phyloP scores from a whole-genome alignment of 2,329 filamentous ascomycete genomes.

The Diaporthe longicolla region DNA sequence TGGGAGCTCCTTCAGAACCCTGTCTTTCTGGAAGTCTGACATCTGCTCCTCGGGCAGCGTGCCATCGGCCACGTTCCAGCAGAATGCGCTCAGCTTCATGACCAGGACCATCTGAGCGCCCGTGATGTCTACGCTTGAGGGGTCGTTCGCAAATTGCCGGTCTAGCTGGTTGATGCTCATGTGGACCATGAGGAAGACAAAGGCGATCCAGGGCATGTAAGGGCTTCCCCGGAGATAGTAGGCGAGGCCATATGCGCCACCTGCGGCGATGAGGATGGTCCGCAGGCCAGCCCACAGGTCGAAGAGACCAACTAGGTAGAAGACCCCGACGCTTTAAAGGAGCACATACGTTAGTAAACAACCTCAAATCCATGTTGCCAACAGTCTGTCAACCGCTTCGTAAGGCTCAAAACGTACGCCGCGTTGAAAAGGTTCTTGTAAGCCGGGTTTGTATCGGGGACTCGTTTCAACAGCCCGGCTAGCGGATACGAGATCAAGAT shows the following conservation, averaged over 20 bases:
- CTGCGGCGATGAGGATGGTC: slow-evolving; percentile 84
- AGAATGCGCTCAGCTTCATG: slow-evolving; percentile 97
- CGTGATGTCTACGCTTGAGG: slow-evolving; percentile 85
- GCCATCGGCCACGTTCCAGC: slow-evolving; percentile 98
- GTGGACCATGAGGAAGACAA: slow-evolving; percentile 94
- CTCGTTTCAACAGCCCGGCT: slow-evolving; percentile 87
- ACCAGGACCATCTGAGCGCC: slow-evolving; percentile 98
- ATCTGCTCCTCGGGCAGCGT: slow-evolving; percentile 82
- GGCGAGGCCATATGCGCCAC: slow-evolving; percentile 86
- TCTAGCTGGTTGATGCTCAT: slow-evolving; percentile 92
- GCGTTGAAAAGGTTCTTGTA: slow-evolving; percentile 93
- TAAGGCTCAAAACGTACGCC: slow-evolving; percentile 61
- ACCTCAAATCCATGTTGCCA: neutral
- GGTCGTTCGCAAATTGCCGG: slow-evolving; percentile 79
- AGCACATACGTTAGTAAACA: neutral
- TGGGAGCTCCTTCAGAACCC: slow-evolving; percentile 82
- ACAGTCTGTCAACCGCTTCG: neutral
- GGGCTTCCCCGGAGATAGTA: slow-evolving; percentile 83
- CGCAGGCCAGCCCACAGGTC: slow-evolving; percentile 89
- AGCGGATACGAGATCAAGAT: slow-evolving; percentile 95
- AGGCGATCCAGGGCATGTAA: slow-evolving; percentile 98
- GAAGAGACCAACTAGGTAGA: slow-evolving; percentile 95
- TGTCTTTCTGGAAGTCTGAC: slow-evolving; percentile 88
- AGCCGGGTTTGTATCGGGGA: slow-evolving; percentile 87
- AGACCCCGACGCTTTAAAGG: slow-evolving; percentile 77